Percentiles rank a stretch among this genome's conserved stretches.
These are phyloP conservation scores for Gillenia trifoliata DNA, from an alignment of 306 rosid genomes.

Conservation along the genomic window DNA sequence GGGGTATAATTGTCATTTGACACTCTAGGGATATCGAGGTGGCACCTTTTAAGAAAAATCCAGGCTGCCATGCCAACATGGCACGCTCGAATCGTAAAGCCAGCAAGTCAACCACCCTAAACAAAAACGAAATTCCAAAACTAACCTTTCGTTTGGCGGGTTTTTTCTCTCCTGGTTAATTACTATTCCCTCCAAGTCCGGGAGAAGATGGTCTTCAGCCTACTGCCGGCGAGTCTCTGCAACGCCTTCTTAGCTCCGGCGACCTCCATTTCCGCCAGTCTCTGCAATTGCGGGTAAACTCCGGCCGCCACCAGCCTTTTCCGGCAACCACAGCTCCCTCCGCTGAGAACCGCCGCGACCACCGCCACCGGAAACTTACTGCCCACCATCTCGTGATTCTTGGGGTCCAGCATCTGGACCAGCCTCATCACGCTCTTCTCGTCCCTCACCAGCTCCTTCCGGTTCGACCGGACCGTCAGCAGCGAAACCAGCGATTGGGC, in stretches of 20 bases:
- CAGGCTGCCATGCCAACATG: background rate
- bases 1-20: slow-evolving; percentile 8
- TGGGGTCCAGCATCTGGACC: slow-evolving; percentile 43
- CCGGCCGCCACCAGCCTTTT: slow-evolving; percentile 42
- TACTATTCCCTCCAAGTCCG: slow-evolving; percentile 45
- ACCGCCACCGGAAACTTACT: slow-evolving; percentile 34
- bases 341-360: slow-evolving; percentile 28
- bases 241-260: slow-evolving; percentile 46
- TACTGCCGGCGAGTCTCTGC: slow-evolving; percentile 48
- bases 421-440: slow-evolving; percentile 56
- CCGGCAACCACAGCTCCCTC: slow-evolving; percentile 47
- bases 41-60: background rate
- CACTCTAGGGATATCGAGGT: background rate
- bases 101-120: background rate
- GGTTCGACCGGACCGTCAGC: slow-evolving; percentile 45
- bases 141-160: slow-evolving; percentile 39
- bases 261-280: slow-evolving; percentile 37
- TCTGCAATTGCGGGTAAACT: slow-evolving; percentile 36
- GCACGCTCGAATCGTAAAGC: background rate
- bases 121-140: background rate
- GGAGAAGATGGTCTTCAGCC: slow-evolving; percentile 41
- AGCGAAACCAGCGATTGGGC: slow-evolving; percentile 35
- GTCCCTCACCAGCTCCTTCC: slow-evolving; percentile 46
- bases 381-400: slow-evolving; percentile 27
- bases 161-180: slow-evolving; percentile 8